Evolutionary conservation across 208 protist genomes (phyloP).

Genomic region (Entamoeba moshkovskii): DNA sequence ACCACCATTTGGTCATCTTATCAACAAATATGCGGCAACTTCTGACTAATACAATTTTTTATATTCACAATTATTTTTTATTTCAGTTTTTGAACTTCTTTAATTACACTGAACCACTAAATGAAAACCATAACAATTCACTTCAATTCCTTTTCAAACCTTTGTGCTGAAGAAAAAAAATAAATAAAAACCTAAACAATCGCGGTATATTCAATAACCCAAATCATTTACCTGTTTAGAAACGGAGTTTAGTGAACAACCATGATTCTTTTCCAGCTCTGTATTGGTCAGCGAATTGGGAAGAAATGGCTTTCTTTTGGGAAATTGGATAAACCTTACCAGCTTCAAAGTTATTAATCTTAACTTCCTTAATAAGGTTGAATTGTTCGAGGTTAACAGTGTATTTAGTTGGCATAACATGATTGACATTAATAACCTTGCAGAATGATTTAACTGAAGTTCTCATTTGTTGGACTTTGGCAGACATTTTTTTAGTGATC

Average conservation of each 20-base stretch:
- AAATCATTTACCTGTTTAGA: neutral
- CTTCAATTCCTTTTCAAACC: too few species aligned
- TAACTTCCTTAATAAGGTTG: neutral
- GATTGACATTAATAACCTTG: slow-evolving; percentile 44
- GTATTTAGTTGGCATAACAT: slow-evolving; percentile 50
- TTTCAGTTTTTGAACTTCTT: too few species aligned
- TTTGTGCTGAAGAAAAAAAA: too few species aligned
- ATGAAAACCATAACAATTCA: too few species aligned
- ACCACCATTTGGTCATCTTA: neutral
- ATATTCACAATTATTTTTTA: too few species aligned
- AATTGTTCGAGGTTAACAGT: slow-evolving; percentile 24
- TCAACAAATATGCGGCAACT: neutral
- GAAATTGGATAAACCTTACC: neutral
- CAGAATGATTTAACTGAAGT: slow-evolving; percentile 44
- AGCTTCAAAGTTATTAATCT: neutral
- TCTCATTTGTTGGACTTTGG: slow-evolving; percentile 36
- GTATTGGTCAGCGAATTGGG: neutral
- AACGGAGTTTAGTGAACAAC: neutral
- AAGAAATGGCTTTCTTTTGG: neutral
- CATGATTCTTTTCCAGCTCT: neutral
- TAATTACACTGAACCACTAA: too few species aligned
- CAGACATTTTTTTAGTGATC: slow-evolving; percentile 35
- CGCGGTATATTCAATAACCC: too few species aligned
- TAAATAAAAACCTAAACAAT: too few species aligned
- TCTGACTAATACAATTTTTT: too few species aligned